phyloP scores from a whole-genome alignment of 2,329 filamentous ascomycete species.

The Kalaharituber pfeilii region DNA sequence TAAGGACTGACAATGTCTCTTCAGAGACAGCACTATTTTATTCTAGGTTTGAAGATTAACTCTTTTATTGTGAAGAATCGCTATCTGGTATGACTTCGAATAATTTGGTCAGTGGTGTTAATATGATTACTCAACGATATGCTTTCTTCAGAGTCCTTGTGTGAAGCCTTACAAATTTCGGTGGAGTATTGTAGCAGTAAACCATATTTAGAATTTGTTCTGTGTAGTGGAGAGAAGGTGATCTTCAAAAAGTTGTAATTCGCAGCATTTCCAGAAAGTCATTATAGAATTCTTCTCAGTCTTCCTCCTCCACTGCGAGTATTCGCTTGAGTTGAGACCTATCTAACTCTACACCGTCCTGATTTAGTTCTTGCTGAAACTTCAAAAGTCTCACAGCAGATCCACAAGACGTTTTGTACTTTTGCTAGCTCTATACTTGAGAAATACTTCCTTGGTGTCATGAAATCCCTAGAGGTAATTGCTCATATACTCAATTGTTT shows the following conservation, averaged over 20 bases:
- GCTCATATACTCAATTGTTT: slow-evolving; percentile 1
- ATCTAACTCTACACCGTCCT: not conserved
- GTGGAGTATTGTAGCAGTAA: slow-evolving; percentile 2
- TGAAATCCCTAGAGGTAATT: slow-evolving; percentile 3
- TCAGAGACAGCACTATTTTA: too few species aligned
- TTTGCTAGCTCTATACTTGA: slow-evolving; percentile 2
- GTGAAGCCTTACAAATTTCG: not conserved
- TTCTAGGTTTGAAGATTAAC: not conserved
- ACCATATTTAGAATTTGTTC: not conserved
- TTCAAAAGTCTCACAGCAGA: not conserved
- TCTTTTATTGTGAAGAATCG: not conserved
- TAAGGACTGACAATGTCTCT: too few species aligned
- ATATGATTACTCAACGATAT: slow-evolving; percentile 3
- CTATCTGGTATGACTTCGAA: not conserved
- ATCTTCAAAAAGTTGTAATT: slow-evolving; percentile 8
- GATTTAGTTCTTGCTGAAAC: not conserved
- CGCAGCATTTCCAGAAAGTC: not conserved
- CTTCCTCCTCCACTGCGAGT: not conserved
- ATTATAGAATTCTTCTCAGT: not conserved
- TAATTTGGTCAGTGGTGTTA: not conserved
- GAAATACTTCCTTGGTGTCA: slow-evolving; percentile 3
- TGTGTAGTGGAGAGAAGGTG: slow-evolving; percentile 1
- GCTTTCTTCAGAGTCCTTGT: slow-evolving; percentile 1
- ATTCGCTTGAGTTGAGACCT: not conserved
- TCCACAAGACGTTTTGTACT: not conserved